phyloP scores from a whole-genome alignment of 1,139 yeast species.

The Lodderomyces beijingensis region DNA sequence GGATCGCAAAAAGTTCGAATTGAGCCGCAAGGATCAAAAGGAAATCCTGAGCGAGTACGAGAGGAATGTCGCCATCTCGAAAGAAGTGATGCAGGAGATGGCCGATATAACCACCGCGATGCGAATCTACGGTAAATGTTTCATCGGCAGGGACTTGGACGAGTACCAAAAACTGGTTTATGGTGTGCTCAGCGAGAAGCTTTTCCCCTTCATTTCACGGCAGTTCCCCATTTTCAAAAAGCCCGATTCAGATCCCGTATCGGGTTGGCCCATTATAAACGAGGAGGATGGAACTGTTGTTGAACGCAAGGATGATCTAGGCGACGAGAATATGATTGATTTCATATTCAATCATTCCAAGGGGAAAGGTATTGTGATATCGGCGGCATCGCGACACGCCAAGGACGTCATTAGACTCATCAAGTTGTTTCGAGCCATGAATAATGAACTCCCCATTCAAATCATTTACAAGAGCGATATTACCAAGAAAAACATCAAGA shows the following conservation, averaged over 20 bases:
- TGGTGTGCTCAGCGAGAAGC: constrained; percentile 18
- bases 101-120: constrained; percentile 33
- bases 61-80: constrained; percentile 15
- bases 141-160: constrained; percentile 14
- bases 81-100: constrained; percentile 25
- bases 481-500: constrained; percentile 19
- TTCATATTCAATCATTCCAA: constrained; percentile 14
- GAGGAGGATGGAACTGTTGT: constrained; percentile 4
- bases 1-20: constrained; percentile 10
- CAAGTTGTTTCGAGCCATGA: constrained; percentile 35
- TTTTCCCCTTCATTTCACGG: constrained; percentile 29
- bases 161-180: constrained; percentile 9
- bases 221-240: constrained; percentile 23
- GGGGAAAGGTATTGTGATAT: constrained; percentile 40
- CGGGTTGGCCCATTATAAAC: constrained; percentile 11
- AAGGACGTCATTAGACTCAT: constrained; percentile 33
- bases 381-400: constrained; percentile 31
- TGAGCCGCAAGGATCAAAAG: constrained; percentile 14
- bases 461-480: constrained; percentile 33
- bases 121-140: constrained; percentile 37
- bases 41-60: constrained; percentile 18
- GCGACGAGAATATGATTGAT: constrained; percentile 13
- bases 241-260: constrained; percentile 5
- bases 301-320: constrained; percentile 2
- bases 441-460: constrained; percentile 40